Conservation (phyloP, 106 monocot species). For the Dioscorea alata region DNA sequence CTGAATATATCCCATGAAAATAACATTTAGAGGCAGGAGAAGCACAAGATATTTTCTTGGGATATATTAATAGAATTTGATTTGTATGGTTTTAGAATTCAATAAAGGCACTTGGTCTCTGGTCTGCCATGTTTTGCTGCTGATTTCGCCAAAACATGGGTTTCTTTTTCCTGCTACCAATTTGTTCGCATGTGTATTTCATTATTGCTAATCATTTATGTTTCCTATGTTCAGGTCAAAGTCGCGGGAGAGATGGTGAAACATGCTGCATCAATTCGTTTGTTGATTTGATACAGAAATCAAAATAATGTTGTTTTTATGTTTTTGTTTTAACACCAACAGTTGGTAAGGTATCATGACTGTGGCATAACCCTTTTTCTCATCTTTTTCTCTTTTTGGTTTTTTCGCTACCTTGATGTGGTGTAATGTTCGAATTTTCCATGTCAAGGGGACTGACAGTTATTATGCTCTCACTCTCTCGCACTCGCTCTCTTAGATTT, state of each 20-base stretch:
- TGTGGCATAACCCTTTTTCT: not conserved
- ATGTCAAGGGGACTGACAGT: constrained; percentile 13
- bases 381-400: constrained; percentile 10
- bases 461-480: no score
- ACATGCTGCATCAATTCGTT: not conserved
- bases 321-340: constrained; percentile 2
- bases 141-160: not conserved
- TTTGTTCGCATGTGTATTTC: not conserved
- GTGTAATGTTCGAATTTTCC: constrained; percentile 23
- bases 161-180: not conserved
- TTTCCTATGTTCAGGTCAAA: constrained; percentile 28
- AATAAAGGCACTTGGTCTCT: not conserved
- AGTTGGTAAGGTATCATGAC: constrained; percentile 1
- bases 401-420: constrained; percentile 27
- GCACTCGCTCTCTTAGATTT: no score
- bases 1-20: no score
- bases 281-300: constrained; percentile 10
- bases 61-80: not conserved
- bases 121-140: not conserved
- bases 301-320: constrained; percentile 8
- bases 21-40: no score
- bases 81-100: not conserved
- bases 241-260: constrained; percentile 55
- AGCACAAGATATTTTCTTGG: no score
- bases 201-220: not conserved